Base-by-base conservation (phyloP, 352 stramenopile species). In the Vaucheria bursata region DNA sequence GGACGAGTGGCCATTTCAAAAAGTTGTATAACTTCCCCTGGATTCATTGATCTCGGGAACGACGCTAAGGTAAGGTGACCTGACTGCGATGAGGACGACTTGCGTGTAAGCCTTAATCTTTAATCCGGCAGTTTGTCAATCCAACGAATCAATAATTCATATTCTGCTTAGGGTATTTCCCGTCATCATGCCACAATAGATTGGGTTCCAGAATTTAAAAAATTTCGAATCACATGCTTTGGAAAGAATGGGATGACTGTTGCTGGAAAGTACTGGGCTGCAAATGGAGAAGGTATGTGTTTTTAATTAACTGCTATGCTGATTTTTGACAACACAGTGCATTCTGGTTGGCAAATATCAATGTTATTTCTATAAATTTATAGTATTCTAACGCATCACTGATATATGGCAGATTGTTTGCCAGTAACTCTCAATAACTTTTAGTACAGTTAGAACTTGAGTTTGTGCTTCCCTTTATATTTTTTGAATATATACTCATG, bases 121-220 rank as follows among this genome's bases (percentile, higher is more conserved):
- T 5, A 12, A 12, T 5, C 39, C 12, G 39, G 39, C 39, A 50
- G 5, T 12, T 12, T 12, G 39, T 12, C 39, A 12, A 12, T 34
- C 6, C 29, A 4, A 8, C 6, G 59, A 6, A 34, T 69, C 33
- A 69, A 34, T 8, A 38, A 69, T 18, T 29, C 33, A 8, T 6
- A 29, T 29, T 5, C 5, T 8, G 59, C 5, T 4, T 29, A 18
- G 4, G 59, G 59, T 18, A 38, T 69, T 29, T 69, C 59, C 4
- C 59, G 59, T 18, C 59, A 69, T 38, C 59, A 69, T 38, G 59
- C 59, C 4, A 69, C 59, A 8, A 69, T 69, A 38, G 59, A 69
- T 4, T 69, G 59, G 59, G 59, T 69, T 34, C 4, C 59, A 38
- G 59, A 69, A 6, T 4, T 18, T 38, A 69, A 69, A 18, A 6